A percentile compares a stretch with the other conserved stretches of the same genome.
These are phyloP conservation scores for Tritrichomonas foetus DNA, from an alignment of 208 protist species.

Conservation along the genomic window DNA sequence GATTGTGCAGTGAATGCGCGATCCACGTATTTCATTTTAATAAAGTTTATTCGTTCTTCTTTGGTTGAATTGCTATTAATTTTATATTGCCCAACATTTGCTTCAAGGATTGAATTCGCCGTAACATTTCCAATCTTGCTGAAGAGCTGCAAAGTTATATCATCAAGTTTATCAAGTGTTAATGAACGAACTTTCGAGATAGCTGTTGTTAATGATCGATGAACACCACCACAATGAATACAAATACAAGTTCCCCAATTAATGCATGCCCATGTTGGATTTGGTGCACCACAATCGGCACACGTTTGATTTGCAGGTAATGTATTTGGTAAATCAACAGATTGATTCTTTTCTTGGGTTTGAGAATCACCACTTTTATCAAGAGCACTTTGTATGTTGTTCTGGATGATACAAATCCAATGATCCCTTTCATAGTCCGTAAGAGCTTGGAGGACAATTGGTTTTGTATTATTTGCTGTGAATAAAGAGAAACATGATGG, in stretches of 20 bases:
- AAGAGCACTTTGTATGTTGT: neutral
- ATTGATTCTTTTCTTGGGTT: no score
- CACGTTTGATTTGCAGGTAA: neutral
- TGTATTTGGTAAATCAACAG: neutral
- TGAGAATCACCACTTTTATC: neutral
- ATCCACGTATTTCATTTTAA: neutral
- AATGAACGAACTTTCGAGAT: slow-evolving; percentile 38
- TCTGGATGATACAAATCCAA: neutral
- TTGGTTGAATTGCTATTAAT: neutral
- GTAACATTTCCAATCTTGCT: slow-evolving; percentile 47
- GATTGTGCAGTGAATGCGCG: neutral
- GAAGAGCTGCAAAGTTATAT: slow-evolving; percentile 38
- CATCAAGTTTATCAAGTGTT: slow-evolving; percentile 35
- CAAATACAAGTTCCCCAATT: slow-evolving; percentile 26
- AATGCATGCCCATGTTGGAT: neutral
- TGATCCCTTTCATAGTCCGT: neutral
- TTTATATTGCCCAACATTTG: neutral
- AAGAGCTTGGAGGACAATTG: neutral
- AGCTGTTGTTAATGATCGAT: neutral
- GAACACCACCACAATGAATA: slow-evolving; percentile 36
- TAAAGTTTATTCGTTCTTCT: neutral
- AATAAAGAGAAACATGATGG: neutral
- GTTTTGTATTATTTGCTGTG: no score
- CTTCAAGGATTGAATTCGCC: slow-evolving; percentile 41
- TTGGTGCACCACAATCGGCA: neutral